Conservation (phyloP, 2,329 filamentous ascomycete genomes). For the Cercospora sp. region DNA sequence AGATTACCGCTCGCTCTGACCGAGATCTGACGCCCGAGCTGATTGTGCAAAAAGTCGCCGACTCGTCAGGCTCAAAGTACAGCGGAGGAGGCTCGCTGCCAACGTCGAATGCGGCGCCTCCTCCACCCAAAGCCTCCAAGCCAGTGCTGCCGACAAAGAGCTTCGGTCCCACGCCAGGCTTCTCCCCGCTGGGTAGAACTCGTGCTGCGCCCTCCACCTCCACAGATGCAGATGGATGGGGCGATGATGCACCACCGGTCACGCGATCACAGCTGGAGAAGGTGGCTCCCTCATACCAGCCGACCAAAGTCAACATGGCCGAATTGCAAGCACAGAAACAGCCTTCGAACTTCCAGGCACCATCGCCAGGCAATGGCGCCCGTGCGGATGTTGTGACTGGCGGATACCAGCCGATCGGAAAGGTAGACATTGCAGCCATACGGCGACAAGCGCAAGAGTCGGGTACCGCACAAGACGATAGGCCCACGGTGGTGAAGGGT, state of each 20-base stretch:
- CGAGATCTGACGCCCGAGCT: slow-evolving; percentile 81
- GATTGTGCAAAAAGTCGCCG: slow-evolving; percentile 90
- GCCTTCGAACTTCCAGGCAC: slow-evolving; percentile 60
- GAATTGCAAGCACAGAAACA: slow-evolving; percentile 75
- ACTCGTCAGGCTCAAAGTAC: slow-evolving; percentile 94
- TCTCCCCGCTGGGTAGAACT: slow-evolving; percentile 66
- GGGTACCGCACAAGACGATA: slow-evolving; percentile 63
- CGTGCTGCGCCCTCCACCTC: slow-evolving; percentile 54
- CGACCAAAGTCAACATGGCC: slow-evolving; percentile 91
- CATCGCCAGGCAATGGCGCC: slow-evolving; percentile 47
- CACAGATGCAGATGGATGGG: slow-evolving; percentile 88
- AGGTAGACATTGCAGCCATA: slow-evolving; percentile 94
- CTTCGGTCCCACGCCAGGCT: slow-evolving; percentile 52
- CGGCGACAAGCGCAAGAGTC: slow-evolving; percentile 69
- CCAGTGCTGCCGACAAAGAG: slow-evolving; percentile 81
- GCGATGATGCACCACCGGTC: slow-evolving; percentile 85
- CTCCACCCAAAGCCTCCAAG: slow-evolving; percentile 77
- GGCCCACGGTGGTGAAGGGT: slow-evolving; percentile 83
- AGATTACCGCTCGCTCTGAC: slow-evolving; percentile 92
- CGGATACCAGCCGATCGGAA: slow-evolving; percentile 89
- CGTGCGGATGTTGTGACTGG: slow-evolving; percentile 71
- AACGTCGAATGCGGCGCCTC: slow-evolving; percentile 56
- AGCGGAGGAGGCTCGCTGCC: slow-evolving; percentile 61
- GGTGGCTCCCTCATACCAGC: slow-evolving; percentile 88
- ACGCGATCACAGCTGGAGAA: slow-evolving; percentile 86